phyloP scores from a whole-genome alignment of 305 asterid species.

The Ilex paraguariensis region DNA sequence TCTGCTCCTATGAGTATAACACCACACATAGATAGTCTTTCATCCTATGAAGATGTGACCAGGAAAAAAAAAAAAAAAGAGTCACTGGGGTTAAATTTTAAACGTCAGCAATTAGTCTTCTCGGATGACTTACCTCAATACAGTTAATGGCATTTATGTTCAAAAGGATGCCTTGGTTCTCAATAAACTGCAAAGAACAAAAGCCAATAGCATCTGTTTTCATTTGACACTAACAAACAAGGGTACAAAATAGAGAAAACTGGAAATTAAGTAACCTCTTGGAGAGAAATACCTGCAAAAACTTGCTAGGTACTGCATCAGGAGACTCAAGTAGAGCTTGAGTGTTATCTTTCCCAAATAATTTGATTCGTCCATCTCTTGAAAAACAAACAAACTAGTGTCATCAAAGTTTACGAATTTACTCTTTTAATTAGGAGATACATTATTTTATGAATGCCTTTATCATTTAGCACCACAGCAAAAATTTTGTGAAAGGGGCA shows the following conservation, averaged over 20 bases:
- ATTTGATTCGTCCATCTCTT: slow-evolving; percentile 85
- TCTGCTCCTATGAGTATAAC: not conserved
- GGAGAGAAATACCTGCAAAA: slow-evolving; percentile 51
- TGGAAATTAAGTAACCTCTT: not conserved
- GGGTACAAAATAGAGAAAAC: not conserved
- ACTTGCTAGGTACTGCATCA: slow-evolving; percentile 51
- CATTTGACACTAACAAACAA: no score
- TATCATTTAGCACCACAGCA: not conserved
- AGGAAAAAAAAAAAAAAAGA: no score
- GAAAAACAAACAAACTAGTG: slow-evolving; percentile 1
- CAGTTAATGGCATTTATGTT: slow-evolving; percentile 61
- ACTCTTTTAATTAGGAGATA: no score
- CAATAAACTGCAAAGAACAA: slow-evolving; percentile 58
- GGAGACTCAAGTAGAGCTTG: slow-evolving; percentile 71
- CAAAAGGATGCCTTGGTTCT: slow-evolving; percentile 65
- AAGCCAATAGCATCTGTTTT: no score
- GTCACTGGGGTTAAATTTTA: not conserved
- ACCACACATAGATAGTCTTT: not conserved
- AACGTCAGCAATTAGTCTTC: not conserved
- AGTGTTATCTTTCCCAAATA: slow-evolving; percentile 72
- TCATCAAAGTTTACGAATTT: not conserved
- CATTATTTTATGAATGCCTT: not conserved
- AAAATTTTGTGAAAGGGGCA: no score
- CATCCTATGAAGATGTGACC: not conserved
- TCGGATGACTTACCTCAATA: slow-evolving; percentile 57